These are phyloP conservation scores for Emergomyces orientalis DNA, from an alignment of 2,329 filamentous ascomycete species.

Conservation along the genomic window DNA sequence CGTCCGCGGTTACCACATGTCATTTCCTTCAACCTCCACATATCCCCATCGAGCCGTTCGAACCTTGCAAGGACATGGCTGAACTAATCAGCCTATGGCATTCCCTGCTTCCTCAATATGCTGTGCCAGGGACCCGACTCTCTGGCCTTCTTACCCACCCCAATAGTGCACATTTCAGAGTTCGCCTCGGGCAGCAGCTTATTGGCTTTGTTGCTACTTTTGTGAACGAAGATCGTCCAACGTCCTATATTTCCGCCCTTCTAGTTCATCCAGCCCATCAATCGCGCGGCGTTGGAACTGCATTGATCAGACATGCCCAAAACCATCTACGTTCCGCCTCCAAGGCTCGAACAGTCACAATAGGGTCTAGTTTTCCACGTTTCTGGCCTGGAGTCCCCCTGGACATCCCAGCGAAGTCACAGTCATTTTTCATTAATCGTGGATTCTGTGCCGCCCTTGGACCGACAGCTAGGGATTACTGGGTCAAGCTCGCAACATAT, in stretches of 20 bases:
- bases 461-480: slow-evolving; percentile 32
- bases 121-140: slow-evolving; percentile 8
- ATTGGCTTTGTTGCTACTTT: slow-evolving; percentile 15
- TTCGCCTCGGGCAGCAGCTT: not conserved
- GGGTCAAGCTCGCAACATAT: slow-evolving; percentile 30
- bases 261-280: slow-evolving; percentile 20
- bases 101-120: slow-evolving; percentile 12
- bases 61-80: slow-evolving; percentile 6
- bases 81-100: slow-evolving; percentile 13
- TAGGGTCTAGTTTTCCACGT: slow-evolving; percentile 30
- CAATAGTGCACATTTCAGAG: slow-evolving; percentile 12
- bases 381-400: slow-evolving; percentile 40
- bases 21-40: slow-evolving; percentile 24
- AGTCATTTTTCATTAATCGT: slow-evolving; percentile 36
- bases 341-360: slow-evolving; percentile 14
- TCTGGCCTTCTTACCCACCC: slow-evolving; percentile 9
- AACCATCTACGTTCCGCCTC: slow-evolving; percentile 6
- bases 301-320: slow-evolving; percentile 12
- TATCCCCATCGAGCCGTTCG: slow-evolving; percentile 11
- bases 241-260: slow-evolving; percentile 15
- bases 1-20: slow-evolving; percentile 35
- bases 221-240: slow-evolving; percentile 12
- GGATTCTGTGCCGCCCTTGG: slow-evolving; percentile 27
- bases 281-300: slow-evolving; percentile 19
- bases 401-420: slow-evolving; percentile 27